Base-by-base conservation (phyloP, 75 land plant species). In the Isoetes taiwanensis region DNA sequence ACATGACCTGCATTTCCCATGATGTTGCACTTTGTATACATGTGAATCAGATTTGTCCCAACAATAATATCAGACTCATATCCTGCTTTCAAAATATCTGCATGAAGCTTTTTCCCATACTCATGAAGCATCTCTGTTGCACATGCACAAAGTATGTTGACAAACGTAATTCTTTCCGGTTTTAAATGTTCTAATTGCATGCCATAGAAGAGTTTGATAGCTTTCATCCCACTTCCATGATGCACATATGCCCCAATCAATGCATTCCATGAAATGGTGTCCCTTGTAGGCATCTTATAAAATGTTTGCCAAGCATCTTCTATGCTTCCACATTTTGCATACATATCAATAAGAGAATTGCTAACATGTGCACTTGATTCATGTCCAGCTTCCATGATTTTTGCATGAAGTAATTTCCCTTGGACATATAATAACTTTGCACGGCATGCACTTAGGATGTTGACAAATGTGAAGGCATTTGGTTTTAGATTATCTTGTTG, bases 261-360 rank as follows among this genome's bases (percentile, higher is more conserved):
- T 0, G 67, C 43, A 40, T 76, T 76, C 74, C 78, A 76, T 27
- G 78, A 71, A 32, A 71, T 42, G 5, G 64, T 34, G 56, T 61
- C 58, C 9, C 56, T 72, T 1, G 30, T 25, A 28, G 41, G 23
- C 61, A 77, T 63, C 42, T 23, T 28, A 53, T 73, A 71, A 42
- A 83, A 82, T 0, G 73, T 32, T 17, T 64, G 46, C 34, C 37
- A 60, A 1, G 86, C 86, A 29, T 64, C 67, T 0, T 77, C 55
- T 55, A 82, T 28, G 54, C 67, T 43, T 5, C 79, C 85, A 64
- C 79, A 72, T 54, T 82, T 78, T 17, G 79, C 69, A 64, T 82
- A 79, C 75, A 72, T 75, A 35, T 78, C 82, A 35, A 76, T 72
- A 27, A 79, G 56, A 27, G 82, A 67, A 41, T 70, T 82, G 19